These are phyloP conservation scores for Zhuliangozyma blackwelliae DNA, from an alignment of 1,139 yeast species.

Conservation along the genomic window DNA sequence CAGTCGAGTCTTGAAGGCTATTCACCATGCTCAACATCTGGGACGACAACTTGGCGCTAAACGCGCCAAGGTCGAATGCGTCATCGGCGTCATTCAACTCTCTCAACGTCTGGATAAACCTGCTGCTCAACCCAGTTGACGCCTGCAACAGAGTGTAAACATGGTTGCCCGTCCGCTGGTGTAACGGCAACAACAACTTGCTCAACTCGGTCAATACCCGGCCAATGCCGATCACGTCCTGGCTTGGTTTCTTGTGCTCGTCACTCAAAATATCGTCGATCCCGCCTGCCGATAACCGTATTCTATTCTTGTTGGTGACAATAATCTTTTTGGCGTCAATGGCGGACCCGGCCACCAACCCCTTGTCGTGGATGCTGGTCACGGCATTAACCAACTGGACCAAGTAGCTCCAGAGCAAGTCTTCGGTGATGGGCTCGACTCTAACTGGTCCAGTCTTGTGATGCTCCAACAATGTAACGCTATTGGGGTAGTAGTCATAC, in stretches of 20 bases:
- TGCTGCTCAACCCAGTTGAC: constrained; percentile 20
- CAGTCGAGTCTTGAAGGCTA: constrained; percentile 54
- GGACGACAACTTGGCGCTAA: constrained; percentile 32
- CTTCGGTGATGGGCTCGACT: constrained; percentile 54
- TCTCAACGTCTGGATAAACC: constrained; percentile 17
- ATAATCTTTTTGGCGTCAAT: constrained; percentile 67
- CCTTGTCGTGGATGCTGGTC: constrained; percentile 54
- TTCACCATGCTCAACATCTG: constrained; percentile 44
- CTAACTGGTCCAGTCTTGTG: constrained; percentile 32
- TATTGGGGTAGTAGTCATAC: constrained; percentile 41
- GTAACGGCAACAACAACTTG: constrained; percentile 33
- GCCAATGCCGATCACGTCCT: constrained; percentile 58
- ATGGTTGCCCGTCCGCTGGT: constrained; percentile 12
- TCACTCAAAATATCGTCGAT: constrained; percentile 56
- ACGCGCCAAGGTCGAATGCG: constrained; percentile 20
- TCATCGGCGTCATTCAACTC: constrained; percentile 12
- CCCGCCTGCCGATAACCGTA: constrained; percentile 70
- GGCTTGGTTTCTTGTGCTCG: constrained; percentile 4
- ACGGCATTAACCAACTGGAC: constrained; percentile 72
- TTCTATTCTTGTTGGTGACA: constrained; percentile 64
- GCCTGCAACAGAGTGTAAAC: constrained; percentile 10
- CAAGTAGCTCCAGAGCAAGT: constrained; percentile 68
- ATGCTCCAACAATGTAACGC: constrained; percentile 29
- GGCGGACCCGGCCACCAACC: constrained; percentile 57
- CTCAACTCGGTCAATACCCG: constrained; percentile 54